Percentiles rank a stretch among this genome's conserved stretches.
Evolutionary conservation across 179 eudicot species (phyloP).

Genomic region (Pouteria campechiana): DNA sequence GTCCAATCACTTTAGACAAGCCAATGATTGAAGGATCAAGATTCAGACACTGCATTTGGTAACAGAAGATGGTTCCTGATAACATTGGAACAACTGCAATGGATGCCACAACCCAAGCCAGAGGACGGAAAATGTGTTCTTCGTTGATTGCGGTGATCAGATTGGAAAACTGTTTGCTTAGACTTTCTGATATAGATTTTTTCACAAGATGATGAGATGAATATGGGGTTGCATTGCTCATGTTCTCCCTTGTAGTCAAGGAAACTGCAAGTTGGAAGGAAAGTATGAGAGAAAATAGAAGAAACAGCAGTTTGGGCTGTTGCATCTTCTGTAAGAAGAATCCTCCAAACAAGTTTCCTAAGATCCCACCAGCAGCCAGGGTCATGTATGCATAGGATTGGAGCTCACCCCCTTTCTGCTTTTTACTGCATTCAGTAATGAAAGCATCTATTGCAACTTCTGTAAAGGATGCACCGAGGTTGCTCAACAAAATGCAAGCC

Average conservation of each 20-base stretch:
- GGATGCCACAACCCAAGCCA: slow-evolving; percentile 63
- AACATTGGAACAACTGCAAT: slow-evolving; percentile 56
- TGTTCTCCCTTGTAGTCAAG: slow-evolving; percentile 41
- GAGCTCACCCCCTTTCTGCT: slow-evolving; percentile 46
- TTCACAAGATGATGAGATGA: slow-evolving; percentile 1
- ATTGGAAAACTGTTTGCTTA: slow-evolving; percentile 47
- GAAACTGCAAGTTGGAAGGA: slow-evolving; percentile 40
- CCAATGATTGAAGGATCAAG: slow-evolving; percentile 85
- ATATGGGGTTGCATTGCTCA: slow-evolving; percentile 42
- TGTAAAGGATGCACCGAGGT: slow-evolving; percentile 79
- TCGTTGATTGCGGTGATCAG: slow-evolving; percentile 43
- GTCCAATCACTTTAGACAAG: slow-evolving; percentile 67
- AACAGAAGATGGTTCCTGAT: slow-evolving; percentile 81
- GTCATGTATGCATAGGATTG: slow-evolving; percentile 90
- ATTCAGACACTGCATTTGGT: slow-evolving; percentile 65
- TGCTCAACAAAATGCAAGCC: slow-evolving; percentile 71
- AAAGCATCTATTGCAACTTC: slow-evolving; percentile 94
- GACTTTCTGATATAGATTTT: slow-evolving; percentile 17
- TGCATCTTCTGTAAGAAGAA: slow-evolving; percentile 41
- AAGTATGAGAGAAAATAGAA: slow-evolving; percentile 39
- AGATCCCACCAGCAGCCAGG: slow-evolving; percentile 77
- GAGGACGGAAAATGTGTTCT: slow-evolving; percentile 39
- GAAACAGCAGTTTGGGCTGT: slow-evolving; percentile 40
- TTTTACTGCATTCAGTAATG: slow-evolving; percentile 75
- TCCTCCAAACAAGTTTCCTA: slow-evolving; percentile 79